phyloP scores from a whole-genome alignment of 352 stramenopile species.

The Globisporangium solare region DNA sequence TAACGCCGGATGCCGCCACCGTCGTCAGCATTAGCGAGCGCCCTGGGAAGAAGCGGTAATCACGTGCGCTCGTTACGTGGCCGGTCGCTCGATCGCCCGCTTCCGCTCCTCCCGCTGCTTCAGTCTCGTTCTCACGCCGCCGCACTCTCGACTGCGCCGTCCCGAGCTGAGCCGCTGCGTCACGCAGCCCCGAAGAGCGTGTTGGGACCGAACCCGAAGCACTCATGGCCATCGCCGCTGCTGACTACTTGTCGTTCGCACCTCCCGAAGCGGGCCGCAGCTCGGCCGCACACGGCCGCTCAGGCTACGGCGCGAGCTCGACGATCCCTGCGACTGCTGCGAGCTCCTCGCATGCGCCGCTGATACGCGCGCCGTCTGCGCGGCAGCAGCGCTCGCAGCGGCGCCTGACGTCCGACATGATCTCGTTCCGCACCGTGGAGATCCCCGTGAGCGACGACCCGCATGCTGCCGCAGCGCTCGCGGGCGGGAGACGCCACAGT shows the following conservation, averaged over 20 bases:
- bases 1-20: no score
- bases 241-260: slow-evolving; percentile 3
- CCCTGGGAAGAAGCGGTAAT: no score
- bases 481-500: slow-evolving; percentile 1
- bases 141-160: no score
- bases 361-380: background rate
- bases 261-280: background rate
- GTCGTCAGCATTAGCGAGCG: no score
- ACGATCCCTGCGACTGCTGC: background rate
- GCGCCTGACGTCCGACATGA: slow-evolving; percentile 47
- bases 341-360: no score
- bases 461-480: background rate
- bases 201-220: no score
- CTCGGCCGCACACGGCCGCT: slow-evolving; percentile 2
- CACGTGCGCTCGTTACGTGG: no score
- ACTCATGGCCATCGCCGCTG: background rate
- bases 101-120: no score
- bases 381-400: slow-evolving; percentile 1
- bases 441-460: slow-evolving; percentile 14
- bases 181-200: no score
- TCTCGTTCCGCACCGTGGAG: slow-evolving; percentile 40
- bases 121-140: no score
- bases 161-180: no score
- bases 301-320: background rate
- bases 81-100: no score